Percentiles rank a stretch among this genome's conserved stretches.
phyloP scores from a whole-genome alignment of 2,329 filamentous ascomycete genomes.

The Nemania bipapillata region DNA sequence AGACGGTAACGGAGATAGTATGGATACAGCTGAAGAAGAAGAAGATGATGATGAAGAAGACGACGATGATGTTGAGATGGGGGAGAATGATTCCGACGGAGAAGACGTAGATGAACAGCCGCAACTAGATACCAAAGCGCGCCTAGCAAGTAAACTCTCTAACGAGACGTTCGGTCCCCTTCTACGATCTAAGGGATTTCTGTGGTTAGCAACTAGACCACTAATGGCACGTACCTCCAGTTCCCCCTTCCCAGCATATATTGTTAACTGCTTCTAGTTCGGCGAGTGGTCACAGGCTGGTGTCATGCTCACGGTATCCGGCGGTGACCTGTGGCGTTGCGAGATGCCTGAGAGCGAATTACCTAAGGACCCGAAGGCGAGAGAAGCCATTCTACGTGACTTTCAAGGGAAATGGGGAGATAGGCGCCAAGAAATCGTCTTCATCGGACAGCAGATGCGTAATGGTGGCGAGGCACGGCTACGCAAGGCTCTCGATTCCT shows the following conservation, averaged over 20 bases:
- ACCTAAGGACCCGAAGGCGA: slow-evolving; percentile 60
- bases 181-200: slow-evolving; percentile 71
- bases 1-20: slow-evolving; percentile 45
- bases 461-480: slow-evolving; percentile 56
- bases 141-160: slow-evolving; percentile 65
- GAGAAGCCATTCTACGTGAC: slow-evolving; percentile 62
- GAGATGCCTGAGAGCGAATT: slow-evolving; percentile 65
- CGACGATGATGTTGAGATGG: slow-evolving; percentile 41
- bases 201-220: slow-evolving; percentile 69
- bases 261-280: slow-evolving; percentile 48
- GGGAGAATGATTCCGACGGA: slow-evolving; percentile 29
- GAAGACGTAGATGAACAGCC: slow-evolving; percentile 46
- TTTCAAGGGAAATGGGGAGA: slow-evolving; percentile 73
- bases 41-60: slow-evolving; percentile 41
- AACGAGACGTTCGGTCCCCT: slow-evolving; percentile 64
- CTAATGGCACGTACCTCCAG: slow-evolving; percentile 50
- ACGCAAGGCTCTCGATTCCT: slow-evolving; percentile 66
- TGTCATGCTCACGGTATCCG: slow-evolving; percentile 70
- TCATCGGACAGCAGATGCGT: slow-evolving; percentile 75
- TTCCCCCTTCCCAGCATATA: background rate
- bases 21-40: slow-evolving; percentile 41
- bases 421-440: slow-evolving; percentile 76
- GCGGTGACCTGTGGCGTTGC: slow-evolving; percentile 69
- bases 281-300: slow-evolving; percentile 74
- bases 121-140: slow-evolving; percentile 50